These are phyloP conservation scores for Paramecium pentaurelia DNA, from an alignment of 73 alveolate species.

Conservation along the genomic window DNA sequence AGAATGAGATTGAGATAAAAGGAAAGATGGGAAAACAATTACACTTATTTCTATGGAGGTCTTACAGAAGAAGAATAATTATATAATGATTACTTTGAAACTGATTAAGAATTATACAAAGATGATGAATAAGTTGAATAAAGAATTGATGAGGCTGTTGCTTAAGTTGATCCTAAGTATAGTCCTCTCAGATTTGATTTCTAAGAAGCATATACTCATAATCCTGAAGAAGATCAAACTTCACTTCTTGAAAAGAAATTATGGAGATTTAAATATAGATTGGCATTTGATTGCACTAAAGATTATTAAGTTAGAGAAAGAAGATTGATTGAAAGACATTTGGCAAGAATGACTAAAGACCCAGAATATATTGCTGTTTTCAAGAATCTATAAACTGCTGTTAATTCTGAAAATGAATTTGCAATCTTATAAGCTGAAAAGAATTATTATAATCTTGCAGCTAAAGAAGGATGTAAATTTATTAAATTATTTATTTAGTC, in stretches of 20 bases:
- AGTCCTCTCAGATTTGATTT: slow-evolving; percentile 67
- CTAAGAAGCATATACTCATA: slow-evolving; percentile 67
- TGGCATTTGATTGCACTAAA: slow-evolving; percentile 69
- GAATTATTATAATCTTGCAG: slow-evolving; percentile 56
- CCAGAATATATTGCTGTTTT: slow-evolving; percentile 57
- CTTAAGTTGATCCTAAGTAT: slow-evolving; percentile 67
- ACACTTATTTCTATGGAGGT: slow-evolving; percentile 77
- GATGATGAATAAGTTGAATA: slow-evolving; percentile 73
- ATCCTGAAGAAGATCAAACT: slow-evolving; percentile 71
- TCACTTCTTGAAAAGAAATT: slow-evolving; percentile 76
- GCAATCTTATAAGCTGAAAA: slow-evolving; percentile 52
- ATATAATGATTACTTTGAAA: slow-evolving; percentile 82
- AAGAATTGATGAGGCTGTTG: slow-evolving; percentile 65
- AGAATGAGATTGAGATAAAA: slow-evolving; percentile 82
- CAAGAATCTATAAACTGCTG: not conserved
- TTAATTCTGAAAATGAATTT: not conserved
- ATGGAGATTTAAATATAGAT: slow-evolving; percentile 81
- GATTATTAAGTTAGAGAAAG: slow-evolving; percentile 66
- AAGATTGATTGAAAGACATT: slow-evolving; percentile 76
- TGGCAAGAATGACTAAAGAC: slow-evolving; percentile 69
- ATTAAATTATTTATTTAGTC: slow-evolving; percentile 44
- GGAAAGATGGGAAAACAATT: slow-evolving; percentile 79
- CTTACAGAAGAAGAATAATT: slow-evolving; percentile 82
- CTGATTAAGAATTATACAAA: slow-evolving; percentile 76
- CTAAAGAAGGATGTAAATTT: slow-evolving; percentile 45